Evolutionary conservation across 345 rosid genomes (phyloP).

Genomic region (Euphorbia peplus): DNA sequence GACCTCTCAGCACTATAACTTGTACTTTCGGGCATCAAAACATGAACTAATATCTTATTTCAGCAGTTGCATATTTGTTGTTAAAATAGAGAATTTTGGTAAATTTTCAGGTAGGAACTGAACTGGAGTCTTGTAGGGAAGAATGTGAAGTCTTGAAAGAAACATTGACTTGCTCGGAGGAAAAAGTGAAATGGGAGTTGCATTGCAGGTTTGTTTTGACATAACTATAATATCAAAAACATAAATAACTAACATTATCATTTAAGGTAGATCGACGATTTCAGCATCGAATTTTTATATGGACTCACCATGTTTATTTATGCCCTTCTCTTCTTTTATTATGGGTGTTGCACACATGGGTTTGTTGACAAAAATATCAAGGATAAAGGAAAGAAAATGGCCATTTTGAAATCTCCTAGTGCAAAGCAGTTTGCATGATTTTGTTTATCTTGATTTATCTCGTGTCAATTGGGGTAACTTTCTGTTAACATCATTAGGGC

Average conservation of each 20-base stretch:
- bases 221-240: not conserved
- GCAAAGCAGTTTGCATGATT: no score
- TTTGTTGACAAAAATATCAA: no score
- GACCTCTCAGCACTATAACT: no score
- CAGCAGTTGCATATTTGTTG: not conserved
- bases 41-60: not conserved
- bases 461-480: no score
- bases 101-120: slow-evolving; percentile 46
- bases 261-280: not conserved
- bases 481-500: no score
- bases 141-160: slow-evolving; percentile 53
- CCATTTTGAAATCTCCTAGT: no score
- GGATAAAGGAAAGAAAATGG: no score
- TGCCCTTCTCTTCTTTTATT: not conserved
- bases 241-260: not conserved
- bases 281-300: not conserved
- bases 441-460: no score
- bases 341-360: not conserved
- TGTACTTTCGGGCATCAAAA: not conserved
- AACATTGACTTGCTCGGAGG: slow-evolving; percentile 39
- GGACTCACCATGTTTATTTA: not conserved
- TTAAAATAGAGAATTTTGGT: slow-evolving; percentile 6
- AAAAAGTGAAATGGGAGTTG: slow-evolving; percentile 42
- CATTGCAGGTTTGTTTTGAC: slow-evolving; percentile 51
- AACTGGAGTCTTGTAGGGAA: slow-evolving; percentile 52